phyloP scores from a whole-genome alignment of 345 rosid species.

The Laguncularia racemosa region DNA sequence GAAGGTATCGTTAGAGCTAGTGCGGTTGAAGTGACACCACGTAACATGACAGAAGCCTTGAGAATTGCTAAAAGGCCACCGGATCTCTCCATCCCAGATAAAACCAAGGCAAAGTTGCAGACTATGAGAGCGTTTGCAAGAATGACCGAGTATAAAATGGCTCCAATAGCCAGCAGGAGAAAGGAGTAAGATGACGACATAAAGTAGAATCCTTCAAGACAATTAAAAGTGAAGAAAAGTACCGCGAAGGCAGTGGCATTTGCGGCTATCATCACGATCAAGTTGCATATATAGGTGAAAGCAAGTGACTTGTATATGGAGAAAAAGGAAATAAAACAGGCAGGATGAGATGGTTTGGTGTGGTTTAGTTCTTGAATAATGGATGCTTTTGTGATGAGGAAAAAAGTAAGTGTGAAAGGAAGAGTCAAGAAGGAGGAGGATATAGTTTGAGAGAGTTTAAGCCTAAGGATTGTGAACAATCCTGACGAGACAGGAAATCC shows the following conservation, averaged over 20 bases:
- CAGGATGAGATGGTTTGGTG: constrained; percentile 17
- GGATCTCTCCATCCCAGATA: constrained; percentile 37
- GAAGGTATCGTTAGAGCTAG: constrained; percentile 63
- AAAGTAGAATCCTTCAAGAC: constrained; percentile 31
- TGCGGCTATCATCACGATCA: constrained; percentile 53
- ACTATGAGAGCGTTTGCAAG: constrained; percentile 59
- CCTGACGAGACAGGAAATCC: constrained; percentile 51
- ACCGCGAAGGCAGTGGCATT: constrained; percentile 67
- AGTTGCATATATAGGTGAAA: constrained; percentile 41
- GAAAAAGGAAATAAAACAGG: constrained; percentile 33
- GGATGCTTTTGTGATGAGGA: constrained; percentile 66
- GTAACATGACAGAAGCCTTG: constrained; percentile 53
- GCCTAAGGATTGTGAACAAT: constrained; percentile 49
- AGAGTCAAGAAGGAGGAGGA: constrained; percentile 51
- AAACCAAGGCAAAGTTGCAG: constrained; percentile 59
- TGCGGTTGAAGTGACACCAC: constrained; percentile 58
- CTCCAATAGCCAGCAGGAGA: constrained; percentile 48
- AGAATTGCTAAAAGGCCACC: constrained; percentile 61
- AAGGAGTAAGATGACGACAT: constrained; percentile 26
- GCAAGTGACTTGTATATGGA: constrained; percentile 43
- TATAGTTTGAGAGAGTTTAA: constrained; percentile 76
- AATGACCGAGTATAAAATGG: constrained; percentile 60
- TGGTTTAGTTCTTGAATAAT: constrained; percentile 28
- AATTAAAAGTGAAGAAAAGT: constrained; percentile 40
- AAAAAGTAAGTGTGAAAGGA: constrained; percentile 70